Conservation (phyloP, 176 grass and related monocot genomes). For the Triticum aestivum region IWGSC_CS_RefSeq_v2.1 NC_057801.1:646563376-646563875, state of each 20-base stretch:
- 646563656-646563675: neutral
- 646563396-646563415: slow-evolving; percentile 32
- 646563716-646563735: neutral
- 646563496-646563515: slow-evolving; percentile 4
- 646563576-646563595: neutral
- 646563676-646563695: slow-evolving; percentile 3
- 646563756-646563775: neutral
- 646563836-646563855: neutral
- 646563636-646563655: neutral
- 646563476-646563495: neutral
- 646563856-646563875: slow-evolving; percentile 6
- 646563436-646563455: neutral
- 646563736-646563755: slow-evolving; percentile 34
- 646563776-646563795: neutral
- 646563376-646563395: slow-evolving; percentile 85
- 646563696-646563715: neutral
- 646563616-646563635: neutral
- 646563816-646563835: slow-evolving; percentile 40
- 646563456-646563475: slow-evolving; percentile 25
- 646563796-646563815: slow-evolving; percentile 43
- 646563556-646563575: slow-evolving; percentile 10
- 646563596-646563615: slow-evolving; percentile 26
- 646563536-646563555: slow-evolving; percentile 11
- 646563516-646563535: neutral
- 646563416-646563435: neutral